Base-by-base conservation (phyloP, 108 stramenopile genomes). In the Pseudonitzschia multiseries region DNA sequence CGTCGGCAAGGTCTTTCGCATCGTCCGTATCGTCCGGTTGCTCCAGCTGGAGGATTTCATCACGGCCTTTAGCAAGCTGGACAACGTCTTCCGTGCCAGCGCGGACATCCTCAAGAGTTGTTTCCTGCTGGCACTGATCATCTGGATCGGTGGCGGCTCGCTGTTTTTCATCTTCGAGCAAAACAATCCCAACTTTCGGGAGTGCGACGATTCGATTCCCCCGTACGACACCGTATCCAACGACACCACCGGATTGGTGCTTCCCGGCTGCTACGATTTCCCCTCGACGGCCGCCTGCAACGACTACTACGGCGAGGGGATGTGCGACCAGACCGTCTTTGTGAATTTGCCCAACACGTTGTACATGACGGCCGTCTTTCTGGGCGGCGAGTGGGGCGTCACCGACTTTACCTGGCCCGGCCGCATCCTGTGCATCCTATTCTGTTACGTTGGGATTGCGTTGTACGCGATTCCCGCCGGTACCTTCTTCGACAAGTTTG, bases 321-420 rank as follows among this genome's bases (percentile, higher is more conserved):
- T 89, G 83, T 95, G 90, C 60, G 76, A 77, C 29, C 91, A 94
- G 77, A 80, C 83, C 62, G 93, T 86, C 17, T 96, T 94, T 65
- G 84, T 79, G 27, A 89, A 79, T 70, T 87, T 94, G 85, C 93
- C 93, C 24, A 86, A 88, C 68, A 66, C 88, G n/a, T 77, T 95
- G 87, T 96, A 86, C 77, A 93, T 87, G 78, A 86, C 89, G 2
- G 96, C 94, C 18, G 84, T 96, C 26, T 96, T 96, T 79, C 76
- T 96, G 48, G 93, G 87, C 56, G 96, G 96, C 14, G 96, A 96
- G 75, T 96, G 96, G 96, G 92, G 92, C 14, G 69, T 95, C 32
- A 86, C 95, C n/a, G 96, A 96, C 73, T 96, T 96, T 67, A 96
- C 93, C 18, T 93, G 92, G 90, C 82, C 81, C 54, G 96, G 96